Evolutionary conservation across 2,329 filamentous ascomycete species (phyloP), one percentile per base, ranked within the genome.

Genomic region (Diplodia corticola): DNA sequence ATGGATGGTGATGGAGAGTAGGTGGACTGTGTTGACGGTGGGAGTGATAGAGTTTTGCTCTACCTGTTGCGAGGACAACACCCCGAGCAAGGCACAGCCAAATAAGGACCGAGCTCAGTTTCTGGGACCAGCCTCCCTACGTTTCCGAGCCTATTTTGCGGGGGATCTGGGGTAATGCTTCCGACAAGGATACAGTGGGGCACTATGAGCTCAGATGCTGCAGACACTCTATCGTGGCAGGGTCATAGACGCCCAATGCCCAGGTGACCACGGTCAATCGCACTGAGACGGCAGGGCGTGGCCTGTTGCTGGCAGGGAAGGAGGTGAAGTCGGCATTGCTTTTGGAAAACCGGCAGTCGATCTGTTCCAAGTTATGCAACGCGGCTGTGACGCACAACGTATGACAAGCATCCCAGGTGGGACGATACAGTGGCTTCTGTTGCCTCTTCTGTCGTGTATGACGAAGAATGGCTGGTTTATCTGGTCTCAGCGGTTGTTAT

Each of bases 81-180:
- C 48, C 35, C 12, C 28, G 35, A 26, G 40, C 50, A 46, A 59
- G 55, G 20, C 55, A 49, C 20, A 30, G 44, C 40, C 26, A 48
- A 49, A 61, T 61, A 61, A 49, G 44, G 28, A 35, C 15, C 49
- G 57, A 40, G 40, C 28, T 17, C 37, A 20, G 40, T 26, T 30
- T 17, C 26, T 60, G 9, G 26, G 35, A 20, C 15, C 12, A 24
- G 48, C 48, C 7, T 10, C 28, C 10, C 10, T 20, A 26, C 28
- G 50, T n/a, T n/a, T n/a, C 37, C 33, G 48, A 48, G 40, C 22
- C 57, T 33, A 33, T 17, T 61, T 28, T 61, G 57, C 57, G 57
- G 57, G 57, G 57, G 35, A 61, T 61, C 57, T 61, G 57, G 57
- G 57, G 57, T 61, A 61, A 35, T 30, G 55, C 37, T 28, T 24